Evolutionary conservation across 768 basidiomycete species (phyloP), one percentile per base, ranked within the genome.

Genomic region (Pisolithus microcarpus): DNA sequence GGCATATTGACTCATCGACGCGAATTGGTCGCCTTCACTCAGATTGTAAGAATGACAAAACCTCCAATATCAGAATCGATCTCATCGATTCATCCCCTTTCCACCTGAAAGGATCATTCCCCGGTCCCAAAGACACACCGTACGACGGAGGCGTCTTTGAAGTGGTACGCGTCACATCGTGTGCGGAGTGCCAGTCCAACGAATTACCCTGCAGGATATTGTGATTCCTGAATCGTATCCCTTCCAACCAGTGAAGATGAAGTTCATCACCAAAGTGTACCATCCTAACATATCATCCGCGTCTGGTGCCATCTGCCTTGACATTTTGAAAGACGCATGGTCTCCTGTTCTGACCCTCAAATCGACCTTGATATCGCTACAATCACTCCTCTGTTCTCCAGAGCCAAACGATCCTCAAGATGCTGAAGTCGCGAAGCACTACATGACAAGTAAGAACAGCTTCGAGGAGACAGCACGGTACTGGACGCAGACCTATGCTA

Each of bases 361-460:
- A 68, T 92, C 91, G 39, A 97, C 95, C 1, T 72, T 98, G 61
- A 94, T 98, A 65, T 94, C 91, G 2, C 78, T 98, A 13, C 95
- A 97, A 66, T 91, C 88, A 37, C 76, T 97, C 21, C 75, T 98
- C 16, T 95, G 92, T 68, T 87, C 85, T 8, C 95, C 95, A 0
- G 92, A 96, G 64, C 94, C 95, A 7, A 89, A 87, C 56, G 95
- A 97, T 63, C 95, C 94, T 0, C 94, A 97, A 70, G 95, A 98
- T 63, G 95, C 94, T 0, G 93, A 98, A 70, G 94, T 98, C 10
- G 94, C 94, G 11, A 97, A 96, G 66, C 95, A 96, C 63, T 98
- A 89, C 61, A 87, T 89, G 67, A 91, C 92, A 11, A 89, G 86
- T 65, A 85, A 85, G 65, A 70, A 72, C 23, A 84, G 86, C 60